Conservation (phyloP, 129 eudicot species). For the Calendula officinalis region DNA sequence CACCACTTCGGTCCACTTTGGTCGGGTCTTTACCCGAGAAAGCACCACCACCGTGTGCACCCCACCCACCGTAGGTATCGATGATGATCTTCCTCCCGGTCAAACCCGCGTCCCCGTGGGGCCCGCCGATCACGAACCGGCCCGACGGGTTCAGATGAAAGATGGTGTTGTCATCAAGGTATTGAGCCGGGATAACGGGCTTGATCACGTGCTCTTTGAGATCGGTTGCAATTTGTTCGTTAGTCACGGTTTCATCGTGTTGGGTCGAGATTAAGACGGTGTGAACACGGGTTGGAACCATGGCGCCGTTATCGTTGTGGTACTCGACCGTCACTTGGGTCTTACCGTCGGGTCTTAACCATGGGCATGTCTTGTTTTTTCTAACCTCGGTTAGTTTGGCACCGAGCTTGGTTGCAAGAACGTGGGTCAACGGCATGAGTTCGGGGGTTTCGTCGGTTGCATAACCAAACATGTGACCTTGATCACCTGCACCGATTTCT, state of each 20-base stretch:
- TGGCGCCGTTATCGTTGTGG: slow-evolving; percentile 6
- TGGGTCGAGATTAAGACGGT: slow-evolving; percentile 16
- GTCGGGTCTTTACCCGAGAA: too few species aligned
- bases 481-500: slow-evolving; percentile 14
- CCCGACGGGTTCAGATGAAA: too few species aligned
- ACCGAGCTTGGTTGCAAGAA: too few species aligned
- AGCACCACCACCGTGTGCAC: too few species aligned
- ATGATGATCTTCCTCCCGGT: slow-evolving; percentile 14
- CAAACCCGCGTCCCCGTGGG: slow-evolving; percentile 12
- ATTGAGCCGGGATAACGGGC: slow-evolving; percentile 17
- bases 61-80: too few species aligned
- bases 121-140: background rate
- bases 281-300: slow-evolving; percentile 13
- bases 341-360: too few species aligned
- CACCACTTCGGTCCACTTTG: too few species aligned
- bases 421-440: too few species aligned
- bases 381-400: too few species aligned
- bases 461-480: too few species aligned
- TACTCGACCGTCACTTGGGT: background rate
- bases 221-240: slow-evolving; percentile 9
- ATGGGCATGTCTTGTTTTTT: too few species aligned
- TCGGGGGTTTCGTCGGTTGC: too few species aligned
- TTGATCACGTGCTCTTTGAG: slow-evolving; percentile 13
- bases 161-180: background rate
- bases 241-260: slow-evolving; percentile 17